Base-by-base conservation (phyloP, 2,329 filamentous ascomycete genomes). In the Phialemonium atrogriseum region DNA sequence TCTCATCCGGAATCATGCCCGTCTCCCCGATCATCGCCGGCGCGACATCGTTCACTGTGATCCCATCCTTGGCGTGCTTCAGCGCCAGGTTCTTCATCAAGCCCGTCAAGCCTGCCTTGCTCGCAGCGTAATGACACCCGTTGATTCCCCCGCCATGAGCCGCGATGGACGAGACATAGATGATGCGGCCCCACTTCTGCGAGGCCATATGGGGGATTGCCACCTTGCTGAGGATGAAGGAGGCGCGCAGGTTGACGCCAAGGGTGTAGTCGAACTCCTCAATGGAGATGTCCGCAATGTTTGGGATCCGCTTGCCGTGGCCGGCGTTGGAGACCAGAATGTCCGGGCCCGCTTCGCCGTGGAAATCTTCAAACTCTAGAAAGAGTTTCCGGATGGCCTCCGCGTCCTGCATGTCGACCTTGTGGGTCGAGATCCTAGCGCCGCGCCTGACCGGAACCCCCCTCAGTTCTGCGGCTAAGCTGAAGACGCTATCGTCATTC, bases 321-420 rank as follows among this genome's bases (percentile, higher is more conserved):
- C 77, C 78, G 2, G 79, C 79, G 45, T 84, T 84, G 8, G 70
- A 72, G 16, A 84, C 52, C 3, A 83, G 57, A 14, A 84, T 80
- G 44, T 81, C 73, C 1, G 74, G 73, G 2, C 62, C 60, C 5
- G 45, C 31, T 34, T 69, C 60, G 9, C 59, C 60, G 47, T 80
- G 74, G 30, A 67, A 47, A 1, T 54, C 46, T 28, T 64, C 54
- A 25, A 81, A 69, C 34, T 76, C 64, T 10, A 58, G 43, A 35
- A 75, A 77, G 41, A 81, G 62, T 4, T 51, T 47, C 24, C 66
- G 52, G 19, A 79, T 69, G 27, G 72, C 66, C 6, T 64, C 62
- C 5, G 66, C 59, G 7, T 62, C 64, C 11, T 61, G 62, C 36
- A 80, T 67, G 44, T 82, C 73, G 11, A 73, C 68, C 44, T 70